Percentiles rank a stretch among this genome's conserved stretches.
phyloP scores from a whole-genome alignment of 805 yeast genomes.

The Wickerhamiella kazuoi region DNA sequence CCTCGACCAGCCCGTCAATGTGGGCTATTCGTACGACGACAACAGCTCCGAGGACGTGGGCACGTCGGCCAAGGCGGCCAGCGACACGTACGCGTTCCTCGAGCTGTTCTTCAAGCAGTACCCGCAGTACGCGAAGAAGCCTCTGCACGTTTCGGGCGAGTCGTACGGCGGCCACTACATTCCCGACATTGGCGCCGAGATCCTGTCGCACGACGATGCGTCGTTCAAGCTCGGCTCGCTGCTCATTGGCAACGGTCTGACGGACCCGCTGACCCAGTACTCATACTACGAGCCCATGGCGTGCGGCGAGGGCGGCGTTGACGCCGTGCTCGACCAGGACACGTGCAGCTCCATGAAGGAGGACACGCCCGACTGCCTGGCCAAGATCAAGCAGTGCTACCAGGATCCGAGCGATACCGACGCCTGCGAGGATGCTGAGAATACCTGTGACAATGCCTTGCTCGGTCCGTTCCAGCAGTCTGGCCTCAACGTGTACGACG shows the following conservation, averaged over 20 bases:
- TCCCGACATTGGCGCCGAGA: slow-evolving; percentile 60
- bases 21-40: slow-evolving; percentile 78
- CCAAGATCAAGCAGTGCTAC: slow-evolving; percentile 65
- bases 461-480: slow-evolving; percentile 62
- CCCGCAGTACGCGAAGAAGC: slow-evolving; percentile 45
- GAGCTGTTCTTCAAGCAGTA: slow-evolving; percentile 74
- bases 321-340: slow-evolving; percentile 57
- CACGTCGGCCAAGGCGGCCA: slow-evolving; percentile 69
- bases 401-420: slow-evolving; percentile 49
- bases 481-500: slow-evolving; percentile 77
- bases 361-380: slow-evolving; percentile 58
- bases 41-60: slow-evolving; percentile 36
- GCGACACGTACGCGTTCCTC: slow-evolving; percentile 76
- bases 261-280: slow-evolving; percentile 73
- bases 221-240: slow-evolving; percentile 60
- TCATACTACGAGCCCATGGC: slow-evolving; percentile 85
- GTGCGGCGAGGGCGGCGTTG: slow-evolving; percentile 77
- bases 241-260: slow-evolving; percentile 84
- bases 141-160: slow-evolving; percentile 87
- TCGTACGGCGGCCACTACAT: slow-evolving; percentile 95
- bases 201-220: slow-evolving; percentile 40
- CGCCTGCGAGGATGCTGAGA: slow-evolving; percentile 76
- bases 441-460: slow-evolving; percentile 68
- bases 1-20: slow-evolving; percentile 90
- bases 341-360: slow-evolving; percentile 57